Conservation (phyloP, 352 stramenopile species). For the Pythium vanterpoolii region DNA sequence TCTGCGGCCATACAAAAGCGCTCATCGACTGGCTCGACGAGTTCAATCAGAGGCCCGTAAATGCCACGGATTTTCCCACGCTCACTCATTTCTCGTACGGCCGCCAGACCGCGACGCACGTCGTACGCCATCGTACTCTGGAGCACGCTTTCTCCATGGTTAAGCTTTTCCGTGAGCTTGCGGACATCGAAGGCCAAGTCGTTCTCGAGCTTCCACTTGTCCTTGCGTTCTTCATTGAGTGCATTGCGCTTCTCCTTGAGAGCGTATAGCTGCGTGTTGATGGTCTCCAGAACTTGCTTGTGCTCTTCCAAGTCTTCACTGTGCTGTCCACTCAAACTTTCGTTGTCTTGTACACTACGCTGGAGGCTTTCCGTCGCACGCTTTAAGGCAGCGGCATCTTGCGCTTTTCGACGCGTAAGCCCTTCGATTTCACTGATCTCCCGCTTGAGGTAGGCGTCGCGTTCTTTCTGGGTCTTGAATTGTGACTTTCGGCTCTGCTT, state of each 20-base stretch:
- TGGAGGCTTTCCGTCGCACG: conserved; percentile 43
- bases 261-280: conserved; percentile 49
- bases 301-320: conserved; percentile 50
- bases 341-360: conserved; percentile 37
- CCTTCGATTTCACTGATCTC: conserved; percentile 70
- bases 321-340: conserved; percentile 43
- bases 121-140: conserved; percentile 85
- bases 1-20: conserved; percentile 95
- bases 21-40: conserved; percentile 87
- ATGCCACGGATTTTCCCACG: conserved; percentile 72
- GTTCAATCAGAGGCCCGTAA: conserved; percentile 96
- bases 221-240: conserved; percentile 76
- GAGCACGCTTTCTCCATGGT: conserved; percentile 70
- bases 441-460: conserved; percentile 82
- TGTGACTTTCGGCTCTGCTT: conserved; percentile 95
- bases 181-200: conserved; percentile 73
- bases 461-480: conserved; percentile 91
- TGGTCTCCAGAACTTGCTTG: conserved; percentile 44
- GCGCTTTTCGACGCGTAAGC: conserved; percentile 56
- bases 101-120: conserved; percentile 80
- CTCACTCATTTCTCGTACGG: conserved; percentile 85
- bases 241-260: conserved; percentile 82
- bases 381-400: conserved; percentile 40
- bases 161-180: conserved; percentile 65
- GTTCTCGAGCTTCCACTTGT: conserved; percentile 80